Conservation (phyloP, 257 asterid genomes). For the Verbena officinalis region DNA sequence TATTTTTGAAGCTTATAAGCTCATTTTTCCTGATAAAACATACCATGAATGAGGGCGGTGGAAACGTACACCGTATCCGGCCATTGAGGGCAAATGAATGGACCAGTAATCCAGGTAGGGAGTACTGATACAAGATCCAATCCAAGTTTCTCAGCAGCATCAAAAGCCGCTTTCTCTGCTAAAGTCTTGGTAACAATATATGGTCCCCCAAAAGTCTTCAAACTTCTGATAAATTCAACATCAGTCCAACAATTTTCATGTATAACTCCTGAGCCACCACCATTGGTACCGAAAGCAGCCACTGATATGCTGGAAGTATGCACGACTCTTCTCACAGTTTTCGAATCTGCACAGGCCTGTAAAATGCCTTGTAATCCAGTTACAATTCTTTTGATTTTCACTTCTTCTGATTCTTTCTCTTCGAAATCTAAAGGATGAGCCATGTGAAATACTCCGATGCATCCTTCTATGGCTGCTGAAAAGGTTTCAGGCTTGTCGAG, state of each 20-base stretch:
- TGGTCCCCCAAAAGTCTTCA: slow-evolving; percentile 30
- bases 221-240: slow-evolving; percentile 37
- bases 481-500: slow-evolving; percentile 55
- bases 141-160: slow-evolving; percentile 48
- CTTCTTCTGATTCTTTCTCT: slow-evolving; percentile 52
- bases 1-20: too few relatives aligned
- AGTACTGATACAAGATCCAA: slow-evolving; percentile 50
- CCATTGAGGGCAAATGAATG: slow-evolving; percentile 50
- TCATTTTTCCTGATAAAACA: neutral
- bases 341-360: slow-evolving; percentile 45
- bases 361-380: slow-evolving; percentile 44
- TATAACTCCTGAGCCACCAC: slow-evolving; percentile 22
- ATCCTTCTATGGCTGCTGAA: slow-evolving; percentile 53
- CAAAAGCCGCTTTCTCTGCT: slow-evolving; percentile 56
- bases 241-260: slow-evolving; percentile 51
- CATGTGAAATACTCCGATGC: slow-evolving; percentile 69
- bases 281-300: slow-evolving; percentile 19
- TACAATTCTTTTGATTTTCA: slow-evolving; percentile 30
- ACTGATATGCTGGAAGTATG: slow-evolving; percentile 55
- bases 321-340: slow-evolving; percentile 55
- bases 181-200: slow-evolving; percentile 57
- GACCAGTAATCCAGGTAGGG: slow-evolving; percentile 63
- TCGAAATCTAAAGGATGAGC: slow-evolving; percentile 69
- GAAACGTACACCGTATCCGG: slow-evolving; percentile 48
- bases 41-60: slow-evolving; percentile 51